Base-by-base conservation (phyloP, 139 green algal species). In the Tetraselmis striata region DNA sequence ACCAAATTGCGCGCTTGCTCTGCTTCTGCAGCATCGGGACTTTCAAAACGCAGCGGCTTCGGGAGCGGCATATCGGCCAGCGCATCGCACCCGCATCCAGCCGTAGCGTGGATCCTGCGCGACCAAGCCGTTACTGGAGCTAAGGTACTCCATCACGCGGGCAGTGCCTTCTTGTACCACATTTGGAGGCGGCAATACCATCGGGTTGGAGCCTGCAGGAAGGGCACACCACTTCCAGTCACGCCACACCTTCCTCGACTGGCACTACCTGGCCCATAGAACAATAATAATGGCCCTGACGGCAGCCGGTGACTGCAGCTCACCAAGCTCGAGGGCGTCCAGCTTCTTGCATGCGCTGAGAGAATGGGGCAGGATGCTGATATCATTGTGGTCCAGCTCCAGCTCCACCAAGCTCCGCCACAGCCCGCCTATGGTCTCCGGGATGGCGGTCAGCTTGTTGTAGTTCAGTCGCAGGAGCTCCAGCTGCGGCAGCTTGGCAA, bases 361-460 rank as follows among this genome's bases (percentile, higher is more conserved):
- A 5, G 45, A 67, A 18, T 25, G 5, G 45, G 45, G 45, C 45
- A 67, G 45, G 5, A 67, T 18, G 45, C 45, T 67, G 18, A 67
- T 67, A 18, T 67, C 45, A 18, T 67, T 67, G 45, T 67, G 45
- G 18, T 67, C 45, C 11, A 67, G 45, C 18, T 67, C 45, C 45
- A 67, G 45, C 45, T 67, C 45, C 11, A 67, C 11, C 45, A 67
- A 18, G 18, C 45, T 67, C 5, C 45, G 45, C 45, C 45, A 67
- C 45, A 67, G 45, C 2, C 77, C 77, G 24, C 77, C 77, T 2
- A 80, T 80, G 28, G 77, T 80, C 27, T 80, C 77, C 2, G 77
- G 77, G 24, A 80, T 31, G 77, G 27, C 32, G 29, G 31, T 80
- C 27, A 80, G 77, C 77, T 32, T 80, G 77, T 80, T 80, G 45